These are phyloP conservation scores for Tremellales sp. DNA, from an alignment of 1,284 basidiomycete genomes.

Conservation along the genomic window DNA sequence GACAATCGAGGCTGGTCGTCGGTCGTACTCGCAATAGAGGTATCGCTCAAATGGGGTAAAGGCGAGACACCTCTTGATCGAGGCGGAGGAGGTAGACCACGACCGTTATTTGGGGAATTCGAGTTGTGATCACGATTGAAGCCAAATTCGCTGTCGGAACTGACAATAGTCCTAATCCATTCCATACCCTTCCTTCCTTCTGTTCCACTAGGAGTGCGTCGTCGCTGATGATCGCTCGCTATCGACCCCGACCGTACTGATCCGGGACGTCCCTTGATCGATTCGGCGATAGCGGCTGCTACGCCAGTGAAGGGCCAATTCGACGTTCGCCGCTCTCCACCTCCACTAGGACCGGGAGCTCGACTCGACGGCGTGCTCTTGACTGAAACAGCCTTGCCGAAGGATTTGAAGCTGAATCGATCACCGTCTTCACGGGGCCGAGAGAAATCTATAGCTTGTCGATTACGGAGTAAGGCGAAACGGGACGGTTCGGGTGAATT, in stretches of 20 bases:
- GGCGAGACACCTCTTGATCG: neutral
- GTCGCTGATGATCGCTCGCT: too few species aligned
- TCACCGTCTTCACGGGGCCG: neutral
- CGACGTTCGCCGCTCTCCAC: neutral
- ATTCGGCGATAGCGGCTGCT: neutral
- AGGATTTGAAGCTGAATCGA: constrained; percentile 3
- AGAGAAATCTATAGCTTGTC: neutral
- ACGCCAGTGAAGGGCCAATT: neutral
- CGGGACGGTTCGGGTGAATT: too few species aligned
- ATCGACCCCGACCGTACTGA: too few species aligned
- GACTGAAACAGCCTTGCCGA: neutral
- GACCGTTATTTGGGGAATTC: neutral
- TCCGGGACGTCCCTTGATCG: neutral
- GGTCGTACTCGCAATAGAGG: too few species aligned
- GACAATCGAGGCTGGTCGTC: too few species aligned
- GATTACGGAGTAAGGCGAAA: too few species aligned
- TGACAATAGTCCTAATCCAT: constrained; percentile 11
- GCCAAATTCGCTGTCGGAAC: neutral
- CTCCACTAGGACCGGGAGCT: neutral
- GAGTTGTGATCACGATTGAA: neutral
- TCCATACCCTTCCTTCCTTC: constrained; percentile 14
- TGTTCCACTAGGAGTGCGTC: neutral
- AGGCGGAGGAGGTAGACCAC: neutral
- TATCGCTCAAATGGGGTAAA: neutral
- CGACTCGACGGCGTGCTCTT: too few species aligned